Evolutionary conservation across 2,329 filamentous ascomycete genomes (phyloP).

Genomic region (Fusarium oxysporum): DNA sequence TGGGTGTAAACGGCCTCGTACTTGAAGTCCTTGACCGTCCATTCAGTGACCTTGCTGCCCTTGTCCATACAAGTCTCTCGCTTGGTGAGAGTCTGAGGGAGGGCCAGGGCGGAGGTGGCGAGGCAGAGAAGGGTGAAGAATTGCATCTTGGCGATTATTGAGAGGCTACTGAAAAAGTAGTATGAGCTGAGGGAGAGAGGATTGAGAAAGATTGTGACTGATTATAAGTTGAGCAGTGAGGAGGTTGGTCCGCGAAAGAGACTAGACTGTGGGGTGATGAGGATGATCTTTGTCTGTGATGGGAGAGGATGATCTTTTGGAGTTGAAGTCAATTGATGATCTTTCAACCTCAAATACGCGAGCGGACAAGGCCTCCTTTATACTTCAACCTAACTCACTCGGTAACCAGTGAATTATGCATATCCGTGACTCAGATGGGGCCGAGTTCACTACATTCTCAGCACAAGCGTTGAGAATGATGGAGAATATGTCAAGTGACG

Average conservation of each 20-base stretch:
- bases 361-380: constrained; percentile 32
- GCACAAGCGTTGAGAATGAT: constrained; percentile 22
- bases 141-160: constrained; percentile 39
- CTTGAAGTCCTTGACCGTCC: constrained; percentile 58
- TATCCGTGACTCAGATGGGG: constrained; percentile 9
- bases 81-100: constrained; percentile 34
- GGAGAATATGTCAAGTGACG: constrained; percentile 38
- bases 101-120: constrained; percentile 44
- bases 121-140: constrained; percentile 45
- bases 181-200: background rate
- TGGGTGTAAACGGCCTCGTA: constrained; percentile 62
- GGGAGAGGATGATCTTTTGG: constrained; percentile 14
- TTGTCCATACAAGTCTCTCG: constrained; percentile 41
- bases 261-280: constrained; percentile 11
- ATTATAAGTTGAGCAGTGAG: background rate
- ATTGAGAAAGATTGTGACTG: background rate
- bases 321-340: constrained; percentile 20
- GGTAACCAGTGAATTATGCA: background rate
- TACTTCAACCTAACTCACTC: constrained; percentile 1
- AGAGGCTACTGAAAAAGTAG: background rate
- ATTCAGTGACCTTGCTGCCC: constrained; percentile 45
- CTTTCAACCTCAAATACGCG: background rate
- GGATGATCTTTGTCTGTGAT: constrained; percentile 34
- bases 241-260: constrained; percentile 19
- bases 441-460: constrained; percentile 37